These are phyloP conservation scores for Rosa lucieae DNA, from an alignment of 306 rosid species.

Conservation along the genomic window DNA sequence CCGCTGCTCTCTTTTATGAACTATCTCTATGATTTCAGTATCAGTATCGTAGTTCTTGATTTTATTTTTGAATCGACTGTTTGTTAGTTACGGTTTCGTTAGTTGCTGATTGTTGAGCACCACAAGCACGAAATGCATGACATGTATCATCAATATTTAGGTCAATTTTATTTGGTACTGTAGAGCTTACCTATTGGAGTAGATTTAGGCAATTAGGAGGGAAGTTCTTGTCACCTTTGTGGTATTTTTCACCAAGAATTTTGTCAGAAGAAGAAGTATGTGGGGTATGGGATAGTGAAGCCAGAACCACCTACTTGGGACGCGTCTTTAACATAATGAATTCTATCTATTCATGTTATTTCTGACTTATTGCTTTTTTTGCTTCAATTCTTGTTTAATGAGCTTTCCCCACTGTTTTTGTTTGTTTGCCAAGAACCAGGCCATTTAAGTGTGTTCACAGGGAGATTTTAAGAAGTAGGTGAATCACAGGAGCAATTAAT, in stretches of 20 bases:
- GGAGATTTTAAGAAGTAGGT: constrained; percentile 16
- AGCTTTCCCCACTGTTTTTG: background rate
- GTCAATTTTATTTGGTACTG: background rate
- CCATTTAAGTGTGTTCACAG: background rate
- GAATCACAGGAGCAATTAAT: constrained; percentile 39
- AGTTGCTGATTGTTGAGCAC: background rate
- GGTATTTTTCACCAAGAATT: background rate
- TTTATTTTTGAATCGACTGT: background rate
- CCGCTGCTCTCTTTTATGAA: background rate
- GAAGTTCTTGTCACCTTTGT: background rate
- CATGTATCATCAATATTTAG: background rate
- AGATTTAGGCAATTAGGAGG: background rate
- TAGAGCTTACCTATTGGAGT: background rate
- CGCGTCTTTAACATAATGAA: background rate
- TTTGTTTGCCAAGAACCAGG: background rate
- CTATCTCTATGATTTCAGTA: background rate
- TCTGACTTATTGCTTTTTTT: background rate
- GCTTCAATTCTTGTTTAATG: background rate
- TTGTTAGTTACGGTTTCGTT: background rate
- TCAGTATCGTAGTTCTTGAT: background rate
- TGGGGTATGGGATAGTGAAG: background rate
- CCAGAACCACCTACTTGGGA: constrained; percentile 1
- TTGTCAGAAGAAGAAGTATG: background rate
- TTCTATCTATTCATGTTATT: background rate
- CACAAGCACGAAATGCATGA: background rate